Percentiles rank a stretch among this genome's conserved stretches.
Conservation (phyloP, 805 yeast genomes). For the Sugiyamaella americana region DNA sequence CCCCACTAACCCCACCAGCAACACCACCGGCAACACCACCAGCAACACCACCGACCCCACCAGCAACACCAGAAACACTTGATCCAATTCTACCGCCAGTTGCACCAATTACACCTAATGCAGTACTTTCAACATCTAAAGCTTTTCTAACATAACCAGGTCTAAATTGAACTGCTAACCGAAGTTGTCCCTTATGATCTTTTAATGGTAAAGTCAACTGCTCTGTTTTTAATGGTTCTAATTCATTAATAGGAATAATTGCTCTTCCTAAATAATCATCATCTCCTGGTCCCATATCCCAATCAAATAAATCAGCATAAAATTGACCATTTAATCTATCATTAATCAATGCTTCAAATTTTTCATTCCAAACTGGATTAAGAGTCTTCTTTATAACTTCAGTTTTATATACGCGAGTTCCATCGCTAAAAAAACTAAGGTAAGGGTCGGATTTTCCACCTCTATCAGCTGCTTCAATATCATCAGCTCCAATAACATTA, state of each 20-base stretch:
- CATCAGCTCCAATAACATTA: slow-evolving; percentile 55
- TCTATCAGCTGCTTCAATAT: slow-evolving; percentile 78
- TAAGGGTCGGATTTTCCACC: slow-evolving; percentile 95
- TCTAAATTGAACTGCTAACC: slow-evolving; percentile 53
- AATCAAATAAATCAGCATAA: slow-evolving; percentile 61
- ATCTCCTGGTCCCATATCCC: slow-evolving; percentile 88
- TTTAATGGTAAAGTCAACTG: slow-evolving; percentile 47
- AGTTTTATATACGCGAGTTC: slow-evolving; percentile 61
- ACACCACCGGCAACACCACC: slow-evolving; percentile 40
- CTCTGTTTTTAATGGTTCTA: slow-evolving; percentile 52
- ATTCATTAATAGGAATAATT: slow-evolving; percentile 47
- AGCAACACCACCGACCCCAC: slow-evolving; percentile 35
- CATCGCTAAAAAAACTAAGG: slow-evolving; percentile 56
- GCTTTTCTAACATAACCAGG: slow-evolving; percentile 58
- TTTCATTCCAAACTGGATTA: slow-evolving; percentile 86
- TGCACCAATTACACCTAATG: slow-evolving; percentile 37
- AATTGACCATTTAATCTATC: slow-evolving; percentile 59
- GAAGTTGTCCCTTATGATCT: slow-evolving; percentile 57
- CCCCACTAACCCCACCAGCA: slow-evolving; percentile 29
- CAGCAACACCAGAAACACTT: slow-evolving; percentile 40
- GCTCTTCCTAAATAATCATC: slow-evolving; percentile 79
- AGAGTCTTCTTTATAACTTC: slow-evolving; percentile 80
- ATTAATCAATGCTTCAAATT: slow-evolving; percentile 46
- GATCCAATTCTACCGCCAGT: slow-evolving; percentile 28
- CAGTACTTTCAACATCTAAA: slow-evolving; percentile 42